Percentiles rank a stretch among this genome's conserved stretches.
Evolutionary conservation across 2,329 filamentous ascomycete species (phyloP).

Genomic region (Nigrospora sphaerica): DNA sequence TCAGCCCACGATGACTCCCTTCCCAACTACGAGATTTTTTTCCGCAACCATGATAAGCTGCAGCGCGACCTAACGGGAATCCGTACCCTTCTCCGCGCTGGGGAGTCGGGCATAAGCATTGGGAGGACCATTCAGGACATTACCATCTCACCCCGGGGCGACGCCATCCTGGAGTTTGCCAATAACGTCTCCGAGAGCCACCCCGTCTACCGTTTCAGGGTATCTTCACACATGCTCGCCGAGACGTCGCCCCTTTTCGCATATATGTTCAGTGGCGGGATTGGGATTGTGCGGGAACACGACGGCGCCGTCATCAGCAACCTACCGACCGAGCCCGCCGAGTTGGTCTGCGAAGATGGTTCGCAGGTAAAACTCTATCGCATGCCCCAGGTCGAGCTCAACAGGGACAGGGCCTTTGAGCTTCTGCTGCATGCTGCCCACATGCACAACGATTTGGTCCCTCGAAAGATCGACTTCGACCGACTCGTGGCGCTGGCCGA

Average conservation of each 20-base stretch:
- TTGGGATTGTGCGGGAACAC: constrained; percentile 8
- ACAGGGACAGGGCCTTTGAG: constrained; percentile 32
- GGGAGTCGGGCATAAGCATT: constrained; percentile 32
- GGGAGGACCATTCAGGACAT: constrained; percentile 32
- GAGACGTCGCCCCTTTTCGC: constrained; percentile 46
- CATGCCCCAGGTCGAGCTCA: constrained; percentile 44
- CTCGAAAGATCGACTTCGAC: constrained; percentile 37
- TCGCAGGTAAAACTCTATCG: constrained; percentile 38
- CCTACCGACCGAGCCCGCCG: constrained; percentile 23
- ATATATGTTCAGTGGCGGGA: constrained; percentile 30
- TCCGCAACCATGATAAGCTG: constrained; percentile 37
- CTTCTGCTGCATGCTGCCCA: constrained; percentile 45
- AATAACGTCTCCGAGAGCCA: constrained; percentile 27
- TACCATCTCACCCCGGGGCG: constrained; percentile 35
- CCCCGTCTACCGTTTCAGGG: constrained; percentile 40
- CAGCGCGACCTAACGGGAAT: constrained; percentile 33
- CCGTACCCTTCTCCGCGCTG: constrained; percentile 30
- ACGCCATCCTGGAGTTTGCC: constrained; percentile 45
- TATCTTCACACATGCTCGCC: constrained; percentile 42
- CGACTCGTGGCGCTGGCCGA: constrained; percentile 46
- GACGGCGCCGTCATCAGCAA: constrained; percentile 17
- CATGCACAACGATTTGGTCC: constrained; percentile 38
- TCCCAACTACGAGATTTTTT: constrained; percentile 37
- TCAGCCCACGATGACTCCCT: constrained; percentile 37
- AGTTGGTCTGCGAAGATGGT: constrained; percentile 33